Evolutionary conservation across 345 rosid genomes (phyloP).

Genomic region (Gossypium mustelinum): DNA sequence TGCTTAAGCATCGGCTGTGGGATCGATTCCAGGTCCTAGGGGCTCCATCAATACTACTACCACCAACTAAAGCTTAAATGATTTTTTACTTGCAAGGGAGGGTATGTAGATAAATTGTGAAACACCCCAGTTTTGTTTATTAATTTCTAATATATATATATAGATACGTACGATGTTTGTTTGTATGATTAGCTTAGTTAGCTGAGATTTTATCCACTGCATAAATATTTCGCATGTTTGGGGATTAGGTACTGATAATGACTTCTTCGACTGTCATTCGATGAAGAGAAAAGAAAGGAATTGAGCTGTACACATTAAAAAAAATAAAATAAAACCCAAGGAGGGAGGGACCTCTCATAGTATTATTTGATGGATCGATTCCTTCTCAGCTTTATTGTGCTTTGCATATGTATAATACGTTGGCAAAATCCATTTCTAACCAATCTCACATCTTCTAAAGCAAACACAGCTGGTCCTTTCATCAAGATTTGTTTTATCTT

Average conservation of each 20-base stretch:
- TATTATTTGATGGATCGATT: conserved; percentile 3
- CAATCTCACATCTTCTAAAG: conserved; percentile 10
- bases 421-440: not conserved
- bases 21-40: conserved; percentile 1
- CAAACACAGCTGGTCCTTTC: conserved; percentile 11
- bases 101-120: not conserved
- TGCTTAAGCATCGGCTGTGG: not conserved
- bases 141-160: not conserved
- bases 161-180: not conserved
- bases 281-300: not conserved
- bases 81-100: not conserved
- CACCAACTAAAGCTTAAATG: not conserved
- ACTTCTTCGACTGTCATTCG: not conserved
- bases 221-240: not conserved
- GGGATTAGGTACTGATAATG: not conserved
- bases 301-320: conserved; percentile 1
- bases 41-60: too few species aligned
- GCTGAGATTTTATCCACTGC: conserved; percentile 2
- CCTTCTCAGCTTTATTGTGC: not conserved
- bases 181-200: not conserved
- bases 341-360: not conserved
- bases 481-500: not conserved
- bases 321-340: too few species aligned
- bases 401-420: not conserved
- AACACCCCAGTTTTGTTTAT: not conserved